Evolutionary conservation across 306 rosid genomes (phyloP), one percentile per base, ranked within the genome.

Genomic region (Inga laurina): DNA sequence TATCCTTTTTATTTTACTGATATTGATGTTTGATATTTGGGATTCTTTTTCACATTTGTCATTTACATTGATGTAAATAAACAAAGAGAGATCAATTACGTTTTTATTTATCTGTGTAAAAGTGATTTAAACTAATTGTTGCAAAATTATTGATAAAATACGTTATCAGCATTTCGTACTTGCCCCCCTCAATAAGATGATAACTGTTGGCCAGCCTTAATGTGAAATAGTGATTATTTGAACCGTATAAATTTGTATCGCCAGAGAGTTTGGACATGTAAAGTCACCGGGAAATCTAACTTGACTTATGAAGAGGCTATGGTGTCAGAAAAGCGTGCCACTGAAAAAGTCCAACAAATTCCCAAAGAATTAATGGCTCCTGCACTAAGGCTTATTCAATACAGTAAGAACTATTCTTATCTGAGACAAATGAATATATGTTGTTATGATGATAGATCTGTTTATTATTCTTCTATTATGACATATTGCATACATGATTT

Each of bases 301-400:
- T 41, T 96, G 93, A 96, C 99, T 18, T 96, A 88, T 80, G 99
- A 96, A 82, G 99, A 96, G 90, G 99, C 99, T 80, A 72, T 92
- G 84, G 94, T 96, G 72, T 92, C 97, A 44, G 98, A 96, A 89
- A 88, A 91, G 74, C 88, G 76, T 70, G 97, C 95, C 68, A 84
- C 90, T 5, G 99, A 96, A 80, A 95, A 93, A 91, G 91, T 92
- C 74, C 97, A 89, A 66, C 93, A 89, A 88, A 81, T 96, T 67
- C 99, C 99, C 13, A 92, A 92, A 84, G 97, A 91, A 62, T 86
- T 96, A n/a, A 86, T 84, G 82, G 80, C 88, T 75, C 90, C 91
- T 86, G 97, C 94, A 22, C 84, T 96, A 68, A 85, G 84, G 75
- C 87, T 90, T 72, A 94, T 96, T 75, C 99, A 96, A 84, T 94